These are phyloP conservation scores for Gentiana straminea DNA, from an alignment of 257 asterid genomes.

Conservation along the genomic window DNA sequence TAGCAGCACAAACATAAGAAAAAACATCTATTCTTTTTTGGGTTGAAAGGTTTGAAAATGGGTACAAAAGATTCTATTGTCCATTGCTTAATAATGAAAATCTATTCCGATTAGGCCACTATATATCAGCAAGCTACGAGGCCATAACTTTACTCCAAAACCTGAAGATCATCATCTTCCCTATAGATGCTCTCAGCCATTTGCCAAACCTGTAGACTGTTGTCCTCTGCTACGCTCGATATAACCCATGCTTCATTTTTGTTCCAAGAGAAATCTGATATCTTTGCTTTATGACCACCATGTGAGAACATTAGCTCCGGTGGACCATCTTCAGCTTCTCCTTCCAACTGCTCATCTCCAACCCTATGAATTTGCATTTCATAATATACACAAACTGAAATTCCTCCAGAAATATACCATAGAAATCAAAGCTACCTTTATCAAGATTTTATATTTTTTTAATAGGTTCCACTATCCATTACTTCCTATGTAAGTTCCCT, in stretches of 20 bases:
- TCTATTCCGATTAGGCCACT: not conserved
- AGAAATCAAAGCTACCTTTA: too few species aligned
- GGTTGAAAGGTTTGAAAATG: not conserved
- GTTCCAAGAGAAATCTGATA: constrained; percentile 95
- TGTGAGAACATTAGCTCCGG: constrained; percentile 93
- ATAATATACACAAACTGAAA: too few species aligned
- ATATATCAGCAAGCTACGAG: not conserved
- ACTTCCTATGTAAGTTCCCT: not conserved
- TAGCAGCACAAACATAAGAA: not conserved
- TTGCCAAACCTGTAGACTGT: constrained; percentile 83
- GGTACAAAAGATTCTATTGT: not conserved
- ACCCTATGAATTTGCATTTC: constrained; percentile 32
- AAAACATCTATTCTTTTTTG: too few species aligned
- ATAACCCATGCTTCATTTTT: constrained; percentile 78
- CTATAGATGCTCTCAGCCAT: constrained; percentile 83
- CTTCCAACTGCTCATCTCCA: constrained; percentile 96
- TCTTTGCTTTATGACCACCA: constrained; percentile 92
- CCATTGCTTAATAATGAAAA: too few species aligned
- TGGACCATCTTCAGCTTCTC: constrained; percentile 98
- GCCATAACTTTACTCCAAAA: constrained; percentile 6
- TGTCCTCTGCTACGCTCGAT: constrained; percentile 94
- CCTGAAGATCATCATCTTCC: constrained; percentile 45
- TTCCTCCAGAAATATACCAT: too few species aligned
- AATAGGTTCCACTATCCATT: not conserved
- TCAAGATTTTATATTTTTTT: not conserved